phyloP scores from a whole-genome alignment of 2,329 filamentous ascomycete species.

The Ophiocordyceps australis region DNA sequence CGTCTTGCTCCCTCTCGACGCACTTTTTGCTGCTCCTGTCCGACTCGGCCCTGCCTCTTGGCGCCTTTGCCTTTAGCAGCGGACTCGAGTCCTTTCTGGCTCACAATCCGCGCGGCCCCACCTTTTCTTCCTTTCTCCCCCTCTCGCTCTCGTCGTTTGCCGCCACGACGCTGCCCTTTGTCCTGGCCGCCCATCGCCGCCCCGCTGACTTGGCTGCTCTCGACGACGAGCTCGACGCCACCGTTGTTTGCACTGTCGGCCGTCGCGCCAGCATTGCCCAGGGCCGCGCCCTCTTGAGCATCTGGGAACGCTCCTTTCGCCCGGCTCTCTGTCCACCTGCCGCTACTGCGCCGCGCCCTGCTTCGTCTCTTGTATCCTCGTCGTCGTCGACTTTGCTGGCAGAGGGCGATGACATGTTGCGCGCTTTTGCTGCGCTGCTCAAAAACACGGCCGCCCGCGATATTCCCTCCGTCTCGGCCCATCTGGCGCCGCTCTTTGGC shows the following conservation, averaged over 20 bases:
- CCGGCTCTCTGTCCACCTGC: conserved; percentile 10
- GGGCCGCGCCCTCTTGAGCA: conserved; percentile 52
- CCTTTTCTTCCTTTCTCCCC: conserved; percentile 48
- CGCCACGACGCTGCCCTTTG: conserved; percentile 56
- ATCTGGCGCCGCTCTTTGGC: conserved; percentile 56
- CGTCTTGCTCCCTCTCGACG: conserved; percentile 6
- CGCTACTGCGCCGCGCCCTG: conserved; percentile 5
- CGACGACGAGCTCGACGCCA: conserved; percentile 62
- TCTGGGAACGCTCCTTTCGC: conserved; percentile 59
- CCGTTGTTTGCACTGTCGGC: conserved; percentile 62
- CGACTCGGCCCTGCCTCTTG: conserved; percentile 65
- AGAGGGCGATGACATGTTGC: too few species aligned
- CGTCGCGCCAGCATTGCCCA: conserved; percentile 59
- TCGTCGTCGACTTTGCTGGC: too few species aligned
- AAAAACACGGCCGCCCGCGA: conserved; percentile 10
- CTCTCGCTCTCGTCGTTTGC: conserved; percentile 56
- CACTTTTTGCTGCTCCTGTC: conserved; percentile 64
- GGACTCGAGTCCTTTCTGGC: conserved; percentile 70
- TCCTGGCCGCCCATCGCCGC: conserved; percentile 45
- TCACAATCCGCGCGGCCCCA: conserved; percentile 25
- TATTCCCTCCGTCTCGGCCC: conserved; percentile 32
- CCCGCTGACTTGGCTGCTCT: conserved; percentile 33
- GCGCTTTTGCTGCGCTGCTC: conserved; percentile 18
- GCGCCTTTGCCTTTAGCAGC: conserved; percentile 75
- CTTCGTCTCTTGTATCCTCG: conserved; percentile 12